Conservation (phyloP, 2,329 filamentous ascomycete genomes). For the Alternaria infectoria region DNA sequence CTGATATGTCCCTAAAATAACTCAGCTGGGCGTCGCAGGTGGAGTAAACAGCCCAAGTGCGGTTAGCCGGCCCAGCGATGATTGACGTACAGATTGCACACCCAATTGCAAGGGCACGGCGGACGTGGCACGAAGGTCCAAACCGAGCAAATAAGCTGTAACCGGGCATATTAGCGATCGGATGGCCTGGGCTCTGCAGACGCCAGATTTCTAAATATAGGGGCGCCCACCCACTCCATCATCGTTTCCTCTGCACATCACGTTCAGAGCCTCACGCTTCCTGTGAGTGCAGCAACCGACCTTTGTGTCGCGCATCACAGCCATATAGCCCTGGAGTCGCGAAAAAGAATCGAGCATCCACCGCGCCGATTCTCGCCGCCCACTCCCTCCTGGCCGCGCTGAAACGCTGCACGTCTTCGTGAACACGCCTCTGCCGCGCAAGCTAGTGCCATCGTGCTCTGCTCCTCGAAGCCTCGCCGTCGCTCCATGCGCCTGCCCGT, state of each 20-base stretch:
- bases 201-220: slow-evolving; percentile 38
- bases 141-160: slow-evolving; percentile 16
- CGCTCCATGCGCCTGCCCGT: slow-evolving; percentile 39
- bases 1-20: slow-evolving; percentile 42
- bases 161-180: slow-evolving; percentile 25
- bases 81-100: slow-evolving; percentile 9
- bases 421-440: slow-evolving; percentile 29
- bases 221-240: slow-evolving; percentile 26
- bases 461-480: slow-evolving; percentile 23
- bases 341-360: slow-evolving; percentile 13
- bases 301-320: slow-evolving; percentile 27
- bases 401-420: slow-evolving; percentile 32
- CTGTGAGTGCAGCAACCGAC: slow-evolving; percentile 15
- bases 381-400: slow-evolving; percentile 21
- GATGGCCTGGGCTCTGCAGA: slow-evolving; percentile 30
- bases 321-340: slow-evolving; percentile 37
- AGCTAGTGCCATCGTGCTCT: slow-evolving; percentile 31
- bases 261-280: slow-evolving; percentile 36
- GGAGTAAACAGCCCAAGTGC: slow-evolving; percentile 7
- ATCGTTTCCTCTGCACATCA: slow-evolving; percentile 37
- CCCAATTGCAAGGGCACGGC: slow-evolving; percentile 14
- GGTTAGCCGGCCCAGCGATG: slow-evolving; percentile 6
- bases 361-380: slow-evolving; percentile 32
- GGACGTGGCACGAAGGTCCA: slow-evolving; percentile 11
- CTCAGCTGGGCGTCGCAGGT: slow-evolving; percentile 19